Percentiles rank a stretch among this genome's conserved stretches.
Conservation (phyloP, 2,329 filamentous ascomycete genomes). For the Hymenotorrendiella dingleyae region DNA sequence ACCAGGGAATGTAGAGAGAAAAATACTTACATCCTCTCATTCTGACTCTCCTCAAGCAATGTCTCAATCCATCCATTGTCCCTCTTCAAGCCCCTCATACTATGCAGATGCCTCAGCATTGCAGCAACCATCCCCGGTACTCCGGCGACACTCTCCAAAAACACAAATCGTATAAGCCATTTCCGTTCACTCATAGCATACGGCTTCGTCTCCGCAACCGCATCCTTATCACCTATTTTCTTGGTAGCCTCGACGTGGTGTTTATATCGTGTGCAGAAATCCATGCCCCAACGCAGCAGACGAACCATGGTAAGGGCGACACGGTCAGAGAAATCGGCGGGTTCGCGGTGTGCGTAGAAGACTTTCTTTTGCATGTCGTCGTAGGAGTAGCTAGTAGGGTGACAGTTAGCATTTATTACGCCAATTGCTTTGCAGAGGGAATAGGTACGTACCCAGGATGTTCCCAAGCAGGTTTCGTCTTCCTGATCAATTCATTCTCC, state of each 20-base stretch:
- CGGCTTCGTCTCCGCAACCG: constrained; percentile 42
- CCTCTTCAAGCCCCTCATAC: constrained; percentile 76
- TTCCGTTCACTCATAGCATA: constrained; percentile 76
- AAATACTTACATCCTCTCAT: constrained; percentile 4
- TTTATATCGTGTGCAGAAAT: constrained; percentile 72
- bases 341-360: constrained; percentile 68
- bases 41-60: constrained; percentile 54
- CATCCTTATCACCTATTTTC: constrained; percentile 38
- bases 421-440: neutral
- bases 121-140: constrained; percentile 96
- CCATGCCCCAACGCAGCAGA: constrained; percentile 71
- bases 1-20: neutral
- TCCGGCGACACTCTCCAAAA: constrained; percentile 89
- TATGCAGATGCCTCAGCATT: constrained; percentile 85
- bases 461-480: constrained; percentile 61
- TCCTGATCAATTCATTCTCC: constrained; percentile 41
- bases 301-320: constrained; percentile 73
- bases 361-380: constrained; percentile 70
- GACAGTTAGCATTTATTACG: constrained; percentile 1
- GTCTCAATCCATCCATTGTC: constrained; percentile 98
- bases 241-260: constrained; percentile 52
- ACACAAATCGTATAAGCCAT: constrained; percentile 86
- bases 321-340: constrained; percentile 69
- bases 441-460: constrained; percentile 29
- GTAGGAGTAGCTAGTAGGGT: constrained; percentile 56